Evolutionary conservation across 192 early-diverging fungal species (phyloP), one percentile per base, ranked within the genome.

Genomic region (Coemansia guatemalensis): DNA sequence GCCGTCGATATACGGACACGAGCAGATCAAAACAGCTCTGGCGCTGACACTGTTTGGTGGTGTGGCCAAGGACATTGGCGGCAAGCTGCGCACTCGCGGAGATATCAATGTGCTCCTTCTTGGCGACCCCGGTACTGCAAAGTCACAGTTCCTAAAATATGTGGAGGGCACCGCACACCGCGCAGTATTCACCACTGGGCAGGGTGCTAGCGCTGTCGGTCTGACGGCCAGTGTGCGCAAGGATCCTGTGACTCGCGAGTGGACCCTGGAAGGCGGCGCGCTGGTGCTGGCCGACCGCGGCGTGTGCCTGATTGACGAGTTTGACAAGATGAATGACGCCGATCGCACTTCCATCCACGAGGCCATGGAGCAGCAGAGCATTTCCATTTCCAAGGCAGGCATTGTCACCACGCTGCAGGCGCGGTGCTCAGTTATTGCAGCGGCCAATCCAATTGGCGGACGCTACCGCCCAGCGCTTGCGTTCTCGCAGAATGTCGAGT

Each of bases 1-100:
- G 8, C 96, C 96, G 21, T 99, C 96, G n/a, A 99, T 99, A 70
- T 97, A 92, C 82, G 96, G 96, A 26, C 96, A 99, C 71, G 94
- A 97, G 53, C 91, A 97, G 71, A 95, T 99, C 76, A 97, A 97
- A 64, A 92, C 93, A 2, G 94, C 92, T 6, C 81, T 99, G 73
- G 93, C 95, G 2, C 75, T 99, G 25, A 86, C 93, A 23, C 86
- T 99, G 84, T 99, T 99, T 85, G 93, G 96, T 62, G 96, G 96
- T 62, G 93, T 96, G 4, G 82, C 92, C 64, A 99, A 99, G 81
- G 91, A 99, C 68, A 88, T 95, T 27, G 86, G 91, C 69, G 91
- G 89, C 33, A 99, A 99, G 77, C 93, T 95, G 78, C 82, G 89
- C n/a, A 89, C 96, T 26, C 89, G 96, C 74, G 96, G 96, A 24